phyloP scores from a whole-genome alignment of 2,329 filamentous ascomycete species.

The Diplocarpon mali region DNA sequence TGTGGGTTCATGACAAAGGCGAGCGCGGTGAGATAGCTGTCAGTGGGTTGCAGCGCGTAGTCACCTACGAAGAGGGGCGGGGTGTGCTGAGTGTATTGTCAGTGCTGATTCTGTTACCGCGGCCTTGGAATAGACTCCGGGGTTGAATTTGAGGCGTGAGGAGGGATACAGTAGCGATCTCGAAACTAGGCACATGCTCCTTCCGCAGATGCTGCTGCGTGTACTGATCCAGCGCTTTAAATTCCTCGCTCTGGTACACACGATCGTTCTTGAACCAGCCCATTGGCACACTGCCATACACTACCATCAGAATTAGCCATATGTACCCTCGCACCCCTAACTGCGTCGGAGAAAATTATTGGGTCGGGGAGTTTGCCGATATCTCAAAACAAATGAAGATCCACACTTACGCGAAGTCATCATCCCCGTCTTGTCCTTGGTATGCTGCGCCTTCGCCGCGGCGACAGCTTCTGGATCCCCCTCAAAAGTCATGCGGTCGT shows the following conservation, averaged over 20 bases:
- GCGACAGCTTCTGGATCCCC: slow-evolving; percentile 32
- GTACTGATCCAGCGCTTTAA: slow-evolving; percentile 34
- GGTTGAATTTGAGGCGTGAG: too few species aligned
- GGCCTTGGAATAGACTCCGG: too few species aligned
- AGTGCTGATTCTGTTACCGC: background rate
- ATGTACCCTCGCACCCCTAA: too few species aligned
- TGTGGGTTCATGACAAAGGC: slow-evolving; percentile 44
- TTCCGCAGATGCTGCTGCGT: slow-evolving; percentile 35
- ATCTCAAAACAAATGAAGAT: too few species aligned
- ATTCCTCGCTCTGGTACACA: slow-evolving; percentile 35
- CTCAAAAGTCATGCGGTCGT: slow-evolving; percentile 36
- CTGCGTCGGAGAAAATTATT: too few species aligned
- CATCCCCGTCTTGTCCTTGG: slow-evolving; percentile 30
- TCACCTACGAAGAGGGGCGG: slow-evolving; percentile 28
- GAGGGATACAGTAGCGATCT: slow-evolving; percentile 38
- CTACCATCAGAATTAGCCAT: slow-evolving; percentile 5
- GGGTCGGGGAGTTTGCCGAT: too few species aligned
- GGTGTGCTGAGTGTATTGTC: slow-evolving; percentile 9
- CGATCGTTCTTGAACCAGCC: slow-evolving; percentile 35
- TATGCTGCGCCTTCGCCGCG: slow-evolving; percentile 37
- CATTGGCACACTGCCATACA: slow-evolving; percentile 31
- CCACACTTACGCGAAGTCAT: slow-evolving; percentile 26
- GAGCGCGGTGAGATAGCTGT: slow-evolving; percentile 34
- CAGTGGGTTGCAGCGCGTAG: slow-evolving; percentile 25
- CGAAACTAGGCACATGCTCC: slow-evolving; percentile 45